phyloP scores from a whole-genome alignment of 2,329 filamentous ascomycete species.

The Fusarium haematococcum region DNA sequence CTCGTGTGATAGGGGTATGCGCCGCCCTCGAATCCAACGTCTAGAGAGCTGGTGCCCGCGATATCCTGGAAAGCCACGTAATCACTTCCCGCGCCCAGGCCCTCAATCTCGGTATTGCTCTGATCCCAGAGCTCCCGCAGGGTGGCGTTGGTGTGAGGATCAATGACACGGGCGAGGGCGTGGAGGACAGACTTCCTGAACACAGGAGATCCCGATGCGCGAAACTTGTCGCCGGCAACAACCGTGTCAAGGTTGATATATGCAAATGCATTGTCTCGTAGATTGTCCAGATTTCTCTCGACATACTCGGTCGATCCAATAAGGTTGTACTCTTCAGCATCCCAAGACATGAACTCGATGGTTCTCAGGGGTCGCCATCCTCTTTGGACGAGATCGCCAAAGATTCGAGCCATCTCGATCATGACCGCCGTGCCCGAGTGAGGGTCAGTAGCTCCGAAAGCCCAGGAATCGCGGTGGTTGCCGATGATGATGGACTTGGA shows the following conservation, averaged over 20 bases:
- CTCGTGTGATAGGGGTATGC: conserved; percentile 81
- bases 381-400: conserved; percentile 79
- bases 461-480: conserved; percentile 94
- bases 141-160: conserved; percentile 78
- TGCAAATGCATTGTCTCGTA: conserved; percentile 81
- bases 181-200: conserved; percentile 79
- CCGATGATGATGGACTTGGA: conserved; percentile 90
- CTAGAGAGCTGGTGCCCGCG: conserved; percentile 87
- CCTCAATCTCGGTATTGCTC: conserved; percentile 69
- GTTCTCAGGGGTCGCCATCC: conserved; percentile 95
- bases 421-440: conserved; percentile 91
- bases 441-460: conserved; percentile 86
- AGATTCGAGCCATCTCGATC: conserved; percentile 87
- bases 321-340: conserved; percentile 91
- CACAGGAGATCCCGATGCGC: conserved; percentile 83
- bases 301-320: conserved; percentile 96
- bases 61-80: conserved; percentile 93
- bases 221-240: conserved; percentile 80
- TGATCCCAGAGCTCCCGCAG: conserved; percentile 82
- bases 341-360: conserved; percentile 97
- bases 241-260: conserved; percentile 94
- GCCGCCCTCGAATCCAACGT: conserved; percentile 80
- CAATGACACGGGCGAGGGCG: conserved; percentile 78
- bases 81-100: conserved; percentile 81
- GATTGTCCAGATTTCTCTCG: conserved; percentile 80